Conservation (phyloP, 2,329 filamentous ascomycete species). For the Fonsecaea pugnacius region DNA sequence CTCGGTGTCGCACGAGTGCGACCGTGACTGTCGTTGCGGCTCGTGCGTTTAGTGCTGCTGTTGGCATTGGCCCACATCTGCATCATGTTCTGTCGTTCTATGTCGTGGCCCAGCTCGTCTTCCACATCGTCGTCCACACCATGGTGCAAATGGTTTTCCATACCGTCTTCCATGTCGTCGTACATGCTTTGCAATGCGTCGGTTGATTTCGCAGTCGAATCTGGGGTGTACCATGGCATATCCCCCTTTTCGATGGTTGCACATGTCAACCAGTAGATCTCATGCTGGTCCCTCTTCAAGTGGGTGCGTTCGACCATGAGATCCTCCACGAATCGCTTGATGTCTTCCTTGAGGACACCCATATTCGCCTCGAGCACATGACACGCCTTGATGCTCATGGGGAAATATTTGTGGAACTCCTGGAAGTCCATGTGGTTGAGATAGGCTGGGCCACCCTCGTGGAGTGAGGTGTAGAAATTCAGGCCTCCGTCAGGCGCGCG, state of each 20-base stretch:
- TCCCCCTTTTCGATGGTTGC: slow-evolving; percentile 46
- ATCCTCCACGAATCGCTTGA: slow-evolving; percentile 41
- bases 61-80: neutral
- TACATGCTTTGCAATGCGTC: slow-evolving; percentile 18
- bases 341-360: slow-evolving; percentile 46
- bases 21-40: neutral
- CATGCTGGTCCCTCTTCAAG: slow-evolving; percentile 45
- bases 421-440: slow-evolving; percentile 44
- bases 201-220: slow-evolving; percentile 4
- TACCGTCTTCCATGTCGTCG: slow-evolving; percentile 13
- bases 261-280: slow-evolving; percentile 53
- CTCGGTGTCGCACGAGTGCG: neutral
- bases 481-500: slow-evolving; percentile 52
- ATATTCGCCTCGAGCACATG: slow-evolving; percentile 39
- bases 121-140: slow-evolving; percentile 7
- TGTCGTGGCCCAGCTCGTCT: neutral
- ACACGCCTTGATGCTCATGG: slow-evolving; percentile 39
- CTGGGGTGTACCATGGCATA: slow-evolving; percentile 46
- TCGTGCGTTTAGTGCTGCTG: neutral
- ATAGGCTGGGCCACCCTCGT: slow-evolving; percentile 50
- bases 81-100: neutral
- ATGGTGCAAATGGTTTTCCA: too few species aligned
- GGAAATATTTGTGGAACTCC: slow-evolving; percentile 39
- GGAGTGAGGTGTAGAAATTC: slow-evolving; percentile 50
- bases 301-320: slow-evolving; percentile 48